Conservation (phyloP, 1,139 yeast species). For the Keqinozyma sinolaborantium region DNA sequence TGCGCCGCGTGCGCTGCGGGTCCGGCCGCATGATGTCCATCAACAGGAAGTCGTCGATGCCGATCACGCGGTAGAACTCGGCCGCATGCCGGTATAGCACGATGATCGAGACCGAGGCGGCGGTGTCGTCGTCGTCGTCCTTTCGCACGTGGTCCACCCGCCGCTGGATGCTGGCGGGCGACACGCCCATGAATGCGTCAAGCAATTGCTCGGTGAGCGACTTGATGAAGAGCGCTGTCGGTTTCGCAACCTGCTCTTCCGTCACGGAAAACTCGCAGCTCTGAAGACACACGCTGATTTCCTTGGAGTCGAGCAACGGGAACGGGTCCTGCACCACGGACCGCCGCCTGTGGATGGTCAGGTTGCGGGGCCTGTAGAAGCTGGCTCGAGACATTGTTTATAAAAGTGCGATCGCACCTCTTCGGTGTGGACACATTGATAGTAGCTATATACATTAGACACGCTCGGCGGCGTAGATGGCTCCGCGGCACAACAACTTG, state of each 20-base stretch:
- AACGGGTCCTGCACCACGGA: conserved; percentile 36
- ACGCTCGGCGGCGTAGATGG: conserved; percentile 92
- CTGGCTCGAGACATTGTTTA: conserved; percentile 14
- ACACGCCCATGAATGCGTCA: conserved; percentile 64
- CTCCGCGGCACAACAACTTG: conserved; percentile 75
- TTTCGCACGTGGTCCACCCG: conserved; percentile 3
- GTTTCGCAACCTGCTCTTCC: conserved; percentile 62
- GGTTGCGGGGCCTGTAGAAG: conserved; percentile 10
- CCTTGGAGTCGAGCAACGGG: conserved; percentile 65
- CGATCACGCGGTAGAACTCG: conserved; percentile 67
- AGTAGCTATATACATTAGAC: conserved; percentile 43
- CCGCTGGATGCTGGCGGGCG: conserved; percentile 40
- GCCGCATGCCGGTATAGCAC: conserved; percentile 58
- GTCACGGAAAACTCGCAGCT: conserved; percentile 62
- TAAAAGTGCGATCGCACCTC: conserved; percentile 1
- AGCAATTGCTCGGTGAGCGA: conserved; percentile 67
- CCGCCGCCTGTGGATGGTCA: conserved; percentile 11
- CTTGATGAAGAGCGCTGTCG: conserved; percentile 61
- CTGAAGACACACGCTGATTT: conserved; percentile 58
- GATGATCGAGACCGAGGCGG: conserved; percentile 41
- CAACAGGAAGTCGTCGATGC: conserved; percentile 72
- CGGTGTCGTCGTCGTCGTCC: conserved; percentile 16
- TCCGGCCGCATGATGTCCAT: conserved; percentile 71
- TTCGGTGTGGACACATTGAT: background rate
- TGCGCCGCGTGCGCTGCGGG: conserved; percentile 54